Evolutionary conservation across 2,329 filamentous ascomycete species (phyloP).

Genomic region (Sclerotinia subarctica): DNA sequence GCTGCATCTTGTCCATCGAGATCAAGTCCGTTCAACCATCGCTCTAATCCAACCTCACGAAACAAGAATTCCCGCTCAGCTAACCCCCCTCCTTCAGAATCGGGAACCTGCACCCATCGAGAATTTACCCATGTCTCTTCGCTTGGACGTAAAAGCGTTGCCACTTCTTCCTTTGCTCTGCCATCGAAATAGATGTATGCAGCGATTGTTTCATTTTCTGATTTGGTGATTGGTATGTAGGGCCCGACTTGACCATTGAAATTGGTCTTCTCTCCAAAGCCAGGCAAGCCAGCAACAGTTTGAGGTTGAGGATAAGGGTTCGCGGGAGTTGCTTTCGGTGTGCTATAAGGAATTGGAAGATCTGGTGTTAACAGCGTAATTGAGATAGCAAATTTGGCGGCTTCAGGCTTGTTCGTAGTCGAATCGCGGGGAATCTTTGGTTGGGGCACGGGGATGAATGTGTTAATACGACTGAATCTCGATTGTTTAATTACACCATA

Average conservation of each 20-base stretch:
- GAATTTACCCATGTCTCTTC: conserved; percentile 99
- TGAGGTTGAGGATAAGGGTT: conserved; percentile 81
- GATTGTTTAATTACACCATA: conserved; percentile 94
- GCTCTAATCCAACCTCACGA: conserved; percentile 90
- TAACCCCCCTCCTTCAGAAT: conserved; percentile 86
- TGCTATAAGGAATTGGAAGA: conserved; percentile 87
- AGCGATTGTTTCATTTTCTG: conserved; percentile 93
- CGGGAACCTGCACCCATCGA: conserved; percentile 91
- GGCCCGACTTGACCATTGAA: conserved; percentile 63
- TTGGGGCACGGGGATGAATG: conserved; percentile 93
- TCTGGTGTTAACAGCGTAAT: conserved; percentile 91
- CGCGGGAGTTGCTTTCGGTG: conserved; percentile 71
- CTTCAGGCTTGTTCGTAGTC: conserved; percentile 72
- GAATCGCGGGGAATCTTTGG: conserved; percentile 67
- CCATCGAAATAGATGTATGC: conserved; percentile 99
- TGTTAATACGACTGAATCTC: conserved; percentile 86
- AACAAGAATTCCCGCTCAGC: conserved; percentile 97
- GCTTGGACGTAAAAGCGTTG: conserved; percentile 83
- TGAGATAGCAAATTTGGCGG: conserved; percentile 95
- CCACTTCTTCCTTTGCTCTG: conserved; percentile 91
- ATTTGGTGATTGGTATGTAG: conserved; percentile 89
- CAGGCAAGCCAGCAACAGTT: conserved; percentile 70
- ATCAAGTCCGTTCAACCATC: conserved; percentile 95
- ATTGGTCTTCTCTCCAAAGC: conserved; percentile 50
- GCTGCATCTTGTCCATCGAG: conserved; percentile 90